These are phyloP conservation scores for Amauroascus niger DNA, from an alignment of 2,329 filamentous ascomycete genomes.

Conservation along the genomic window DNA sequence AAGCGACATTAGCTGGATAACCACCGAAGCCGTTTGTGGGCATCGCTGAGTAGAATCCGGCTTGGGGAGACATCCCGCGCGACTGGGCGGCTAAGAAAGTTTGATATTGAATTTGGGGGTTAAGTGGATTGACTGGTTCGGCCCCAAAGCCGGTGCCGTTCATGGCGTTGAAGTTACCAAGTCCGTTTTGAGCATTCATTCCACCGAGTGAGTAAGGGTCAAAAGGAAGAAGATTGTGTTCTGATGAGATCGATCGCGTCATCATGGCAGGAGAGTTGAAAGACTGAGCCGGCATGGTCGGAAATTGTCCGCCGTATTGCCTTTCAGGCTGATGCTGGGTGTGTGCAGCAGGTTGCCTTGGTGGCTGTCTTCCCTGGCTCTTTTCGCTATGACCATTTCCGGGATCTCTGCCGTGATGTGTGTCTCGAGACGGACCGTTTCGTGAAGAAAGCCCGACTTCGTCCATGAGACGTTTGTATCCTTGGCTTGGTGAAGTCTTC, in stretches of 20 bases:
- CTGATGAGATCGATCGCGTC: slow-evolving; percentile 27
- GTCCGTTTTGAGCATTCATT: slow-evolving; percentile 26
- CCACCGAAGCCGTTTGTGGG: slow-evolving; percentile 34
- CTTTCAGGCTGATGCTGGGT: slow-evolving; percentile 33
- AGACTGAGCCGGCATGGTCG: slow-evolving; percentile 29
- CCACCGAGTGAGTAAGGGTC: slow-evolving; percentile 32
- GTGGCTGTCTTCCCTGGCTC: slow-evolving; percentile 35
- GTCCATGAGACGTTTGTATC: slow-evolving; percentile 98
- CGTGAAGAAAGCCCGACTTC: slow-evolving; percentile 75
- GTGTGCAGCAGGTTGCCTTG: slow-evolving; percentile 32
- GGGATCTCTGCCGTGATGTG: slow-evolving; percentile 30
- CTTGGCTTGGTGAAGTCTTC: slow-evolving; percentile 87
- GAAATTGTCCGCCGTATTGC: slow-evolving; percentile 36
- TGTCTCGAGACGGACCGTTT: slow-evolving; percentile 28
- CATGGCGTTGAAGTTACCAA: slow-evolving; percentile 10
- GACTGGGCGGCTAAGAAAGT: slow-evolving; percentile 42
- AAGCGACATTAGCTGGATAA: slow-evolving; percentile 32
- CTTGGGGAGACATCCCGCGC: slow-evolving; percentile 33
- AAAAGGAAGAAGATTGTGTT: slow-evolving; percentile 31
- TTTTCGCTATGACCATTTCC: slow-evolving; percentile 31
- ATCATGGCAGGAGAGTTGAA: slow-evolving; percentile 27
- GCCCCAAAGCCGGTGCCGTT: slow-evolving; percentile 24
- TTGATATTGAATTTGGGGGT: slow-evolving; percentile 50
- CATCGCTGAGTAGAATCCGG: slow-evolving; percentile 39
- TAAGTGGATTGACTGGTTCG: slow-evolving; percentile 34